These are phyloP conservation scores for Starmerella bacillaris DNA, from an alignment of 805 yeast genomes.

Conservation along the genomic window DNA sequence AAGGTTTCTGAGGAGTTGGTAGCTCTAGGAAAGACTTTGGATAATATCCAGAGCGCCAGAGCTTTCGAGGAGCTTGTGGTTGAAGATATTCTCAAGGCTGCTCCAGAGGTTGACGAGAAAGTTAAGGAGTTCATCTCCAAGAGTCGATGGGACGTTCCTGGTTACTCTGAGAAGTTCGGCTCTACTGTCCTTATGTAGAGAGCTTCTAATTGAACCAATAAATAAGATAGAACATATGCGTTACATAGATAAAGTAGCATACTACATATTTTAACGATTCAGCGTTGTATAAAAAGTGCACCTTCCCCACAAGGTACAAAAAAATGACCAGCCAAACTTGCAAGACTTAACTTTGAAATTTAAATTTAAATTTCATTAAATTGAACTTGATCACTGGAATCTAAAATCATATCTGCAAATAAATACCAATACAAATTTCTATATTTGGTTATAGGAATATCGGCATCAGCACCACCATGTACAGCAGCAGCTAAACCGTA, in stretches of 20 bases:
- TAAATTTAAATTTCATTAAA: too few species aligned
- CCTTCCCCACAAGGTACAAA: too few species aligned
- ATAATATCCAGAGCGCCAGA: slow-evolving; percentile 90
- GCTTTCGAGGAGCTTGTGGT: slow-evolving; percentile 94
- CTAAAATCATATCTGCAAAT: too few species aligned
- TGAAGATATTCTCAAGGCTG: slow-evolving; percentile 83
- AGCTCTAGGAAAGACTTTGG: slow-evolving; percentile 71
- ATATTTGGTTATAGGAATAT: too few species aligned
- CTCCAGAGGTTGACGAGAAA: slow-evolving; percentile 95
- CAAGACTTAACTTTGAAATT: too few species aligned
- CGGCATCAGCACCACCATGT: too few species aligned
- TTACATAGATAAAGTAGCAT: not conserved
- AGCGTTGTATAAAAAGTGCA: too few species aligned
- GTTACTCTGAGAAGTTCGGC: slow-evolving; percentile 97
- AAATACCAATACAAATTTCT: too few species aligned
- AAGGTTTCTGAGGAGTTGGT: slow-evolving; percentile 72
- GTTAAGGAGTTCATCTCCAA: slow-evolving; percentile 84
- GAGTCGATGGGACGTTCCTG: slow-evolving; percentile 97
- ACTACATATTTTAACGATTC: not conserved
- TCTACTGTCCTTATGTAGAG: slow-evolving; percentile 71
- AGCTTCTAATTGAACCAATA: not conserved
- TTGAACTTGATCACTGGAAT: too few species aligned
- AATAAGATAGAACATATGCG: not conserved
- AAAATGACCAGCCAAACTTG: too few species aligned
- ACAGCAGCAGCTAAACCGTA: too few species aligned